Conservation (phyloP, 2,329 filamentous ascomycete species). For the Aspergillus quadrilineatus region DNA sequence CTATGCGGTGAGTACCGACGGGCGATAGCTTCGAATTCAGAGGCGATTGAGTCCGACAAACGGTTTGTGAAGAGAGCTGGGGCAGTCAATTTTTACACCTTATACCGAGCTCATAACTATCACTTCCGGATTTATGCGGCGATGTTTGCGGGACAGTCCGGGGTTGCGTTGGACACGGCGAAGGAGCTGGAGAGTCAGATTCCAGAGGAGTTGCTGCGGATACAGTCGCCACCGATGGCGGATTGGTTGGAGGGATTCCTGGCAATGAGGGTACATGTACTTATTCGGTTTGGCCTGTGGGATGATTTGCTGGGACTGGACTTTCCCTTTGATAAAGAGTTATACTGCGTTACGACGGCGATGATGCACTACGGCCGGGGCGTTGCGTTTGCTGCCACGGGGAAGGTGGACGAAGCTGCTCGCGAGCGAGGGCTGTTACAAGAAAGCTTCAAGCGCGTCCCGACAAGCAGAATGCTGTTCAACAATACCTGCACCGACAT, state of each 20-base stretch:
- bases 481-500: slow-evolving; percentile 67
- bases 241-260: slow-evolving; percentile 75
- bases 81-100: slow-evolving; percentile 68
- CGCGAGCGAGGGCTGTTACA: slow-evolving; percentile 53
- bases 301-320: slow-evolving; percentile 59
- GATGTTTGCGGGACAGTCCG: slow-evolving; percentile 70
- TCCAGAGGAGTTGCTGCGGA: slow-evolving; percentile 61
- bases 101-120: slow-evolving; percentile 73
- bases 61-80: slow-evolving; percentile 62
- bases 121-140: slow-evolving; percentile 75
- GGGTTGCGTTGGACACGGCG: slow-evolving; percentile 62
- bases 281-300: slow-evolving; percentile 74
- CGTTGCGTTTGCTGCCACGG: slow-evolving; percentile 63
- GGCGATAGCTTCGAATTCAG: slow-evolving; percentile 65
- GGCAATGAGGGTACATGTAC: slow-evolving; percentile 65
- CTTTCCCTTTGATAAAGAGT: slow-evolving; percentile 56
- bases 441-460: slow-evolving; percentile 54
- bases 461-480: slow-evolving; percentile 62
- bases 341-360: slow-evolving; percentile 70
- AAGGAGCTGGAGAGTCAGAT: slow-evolving; percentile 60
- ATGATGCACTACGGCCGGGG: slow-evolving; percentile 68
- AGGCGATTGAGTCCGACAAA: slow-evolving; percentile 67
- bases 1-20: slow-evolving; percentile 68
- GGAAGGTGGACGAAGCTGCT: slow-evolving; percentile 56
- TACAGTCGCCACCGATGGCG: slow-evolving; percentile 70